Evolutionary conservation across 2,329 filamentous ascomycete genomes (phyloP), one percentile per base, ranked within the genome.

Genomic region (Chrysoporthe cubensis): DNA sequence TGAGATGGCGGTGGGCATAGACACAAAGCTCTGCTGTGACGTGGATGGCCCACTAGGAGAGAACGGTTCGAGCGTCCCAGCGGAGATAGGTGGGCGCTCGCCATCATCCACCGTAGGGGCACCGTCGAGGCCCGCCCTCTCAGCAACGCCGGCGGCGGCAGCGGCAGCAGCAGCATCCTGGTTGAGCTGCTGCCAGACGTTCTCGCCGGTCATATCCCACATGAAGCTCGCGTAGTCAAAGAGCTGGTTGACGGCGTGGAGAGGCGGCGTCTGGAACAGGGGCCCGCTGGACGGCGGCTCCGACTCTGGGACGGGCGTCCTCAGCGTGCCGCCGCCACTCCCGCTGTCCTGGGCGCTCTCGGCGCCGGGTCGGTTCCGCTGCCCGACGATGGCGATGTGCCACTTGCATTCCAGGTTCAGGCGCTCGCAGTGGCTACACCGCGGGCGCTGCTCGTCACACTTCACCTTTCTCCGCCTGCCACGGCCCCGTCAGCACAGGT

Each of bases 391-490:
- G 3, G 61, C 54, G 18, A 78, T 74, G 50, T 79, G 79, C 84
- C 85, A 87, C 62, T 79, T 79, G 74, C 85, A 87, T 59, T 85
- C 80, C 34, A 87, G 77, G 67, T 83, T 83, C 61, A 86, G 78
- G 52, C 84, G 80, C 73, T 82, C 82, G 75, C 85, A 87, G 72
- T 86, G 84, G 62, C 78, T 81, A 73, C 85, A 87, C 21, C 81
- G 74, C 7, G 85, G 84, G 67, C 82, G 80, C 70, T 81, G 80
- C 75, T 87, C 84, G 71, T 86, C 83, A 73, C 84, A 87, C 71
- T 84, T 81, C 71, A 85, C 85, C 75, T 86, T 87, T 69, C 83
- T 79, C 48, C 83, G 82, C 70, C 82, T 84, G 69, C 48, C 34
- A 64, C 14, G 18, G 59, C 32, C 40, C 48, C n/a, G 64, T 60